Percentiles rank a stretch among this genome's conserved stretches.
Evolutionary conservation across 352 stramenopile genomes (phyloP).

Genomic region (Thraustotheca clavata): DNA sequence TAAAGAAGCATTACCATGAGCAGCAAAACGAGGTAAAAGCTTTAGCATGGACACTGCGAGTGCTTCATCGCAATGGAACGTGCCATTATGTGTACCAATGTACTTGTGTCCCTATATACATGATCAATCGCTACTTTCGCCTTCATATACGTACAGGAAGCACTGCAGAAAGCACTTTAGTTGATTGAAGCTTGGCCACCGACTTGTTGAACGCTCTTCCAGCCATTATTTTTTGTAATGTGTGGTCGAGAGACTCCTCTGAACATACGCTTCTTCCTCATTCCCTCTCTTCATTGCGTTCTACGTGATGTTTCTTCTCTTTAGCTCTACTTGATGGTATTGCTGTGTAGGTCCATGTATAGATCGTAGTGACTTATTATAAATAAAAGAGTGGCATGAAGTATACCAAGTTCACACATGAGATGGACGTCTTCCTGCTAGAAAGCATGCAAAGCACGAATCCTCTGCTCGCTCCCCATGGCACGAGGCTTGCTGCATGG

Average conservation of each 20-base stretch:
- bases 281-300: no score
- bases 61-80: slow-evolving; percentile 98
- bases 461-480: slow-evolving; percentile 72
- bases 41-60: slow-evolving; percentile 96
- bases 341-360: no score
- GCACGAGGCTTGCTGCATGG: slow-evolving; percentile 77
- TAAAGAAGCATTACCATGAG: slow-evolving; percentile 37
- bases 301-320: no score
- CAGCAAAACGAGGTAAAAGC: slow-evolving; percentile 85
- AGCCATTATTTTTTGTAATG: slow-evolving; percentile 4
- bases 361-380: no score
- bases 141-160: neutral
- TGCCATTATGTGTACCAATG: slow-evolving; percentile 96
- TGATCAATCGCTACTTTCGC: neutral
- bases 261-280: no score
- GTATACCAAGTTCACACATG: slow-evolving; percentile 73
- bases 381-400: slow-evolving; percentile 38
- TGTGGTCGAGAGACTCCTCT: neutral
- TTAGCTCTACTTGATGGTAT: no score
- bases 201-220: slow-evolving; percentile 9
- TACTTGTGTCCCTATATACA: slow-evolving; percentile 39
- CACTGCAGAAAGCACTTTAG: slow-evolving; percentile 16
- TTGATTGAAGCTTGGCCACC: slow-evolving; percentile 9
- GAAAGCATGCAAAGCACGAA: slow-evolving; percentile 64
- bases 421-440: slow-evolving; percentile 71